These are phyloP conservation scores for Phycomyces blakesleeanus DNA, from an alignment of 192 early-diverging fungal species.

Conservation along the genomic window DNA sequence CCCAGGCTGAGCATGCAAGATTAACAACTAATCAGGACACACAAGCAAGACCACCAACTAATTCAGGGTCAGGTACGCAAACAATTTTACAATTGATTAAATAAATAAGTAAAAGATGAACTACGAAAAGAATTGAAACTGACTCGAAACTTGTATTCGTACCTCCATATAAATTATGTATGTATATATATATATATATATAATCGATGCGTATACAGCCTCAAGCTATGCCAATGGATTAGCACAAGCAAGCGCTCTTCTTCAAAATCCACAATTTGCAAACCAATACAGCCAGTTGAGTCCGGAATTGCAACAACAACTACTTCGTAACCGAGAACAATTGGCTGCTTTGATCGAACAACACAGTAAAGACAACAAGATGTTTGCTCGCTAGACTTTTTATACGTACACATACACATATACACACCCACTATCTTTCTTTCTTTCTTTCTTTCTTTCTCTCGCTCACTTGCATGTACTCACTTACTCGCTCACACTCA, in stretches of 20 bases:
- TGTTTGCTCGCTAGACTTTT: neutral
- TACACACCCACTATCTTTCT: neutral
- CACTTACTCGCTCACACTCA: too few relatives aligned
- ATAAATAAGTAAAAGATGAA: neutral
- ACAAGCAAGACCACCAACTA: neutral
- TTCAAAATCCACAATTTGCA: conserved; percentile 26
- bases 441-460: neutral
- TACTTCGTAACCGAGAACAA: conserved; percentile 27
- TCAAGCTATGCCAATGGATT: conserved; percentile 20
- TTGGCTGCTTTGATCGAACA: conserved; percentile 27
- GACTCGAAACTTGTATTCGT: too few relatives aligned
- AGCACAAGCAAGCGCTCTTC: conserved; percentile 26
- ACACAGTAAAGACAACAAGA: conserved; percentile 21
- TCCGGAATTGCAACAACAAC: conserved; percentile 29
- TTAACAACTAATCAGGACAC: neutral
- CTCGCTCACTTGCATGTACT: too few relatives aligned
- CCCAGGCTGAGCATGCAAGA: conserved; percentile 25
- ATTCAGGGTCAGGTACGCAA: neutral
- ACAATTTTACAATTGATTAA: neutral
- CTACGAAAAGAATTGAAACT: neutral
- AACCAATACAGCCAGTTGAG: conserved; percentile 27
- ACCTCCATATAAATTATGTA: too few relatives aligned
- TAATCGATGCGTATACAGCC: too few relatives aligned
- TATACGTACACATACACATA: neutral
- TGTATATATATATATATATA: neutral